Percentiles rank a stretch among this genome's conserved stretches.
These are phyloP conservation scores for Cyclotella baltica DNA, from an alignment of 108 stramenopile species.

Conservation along the genomic window DNA sequence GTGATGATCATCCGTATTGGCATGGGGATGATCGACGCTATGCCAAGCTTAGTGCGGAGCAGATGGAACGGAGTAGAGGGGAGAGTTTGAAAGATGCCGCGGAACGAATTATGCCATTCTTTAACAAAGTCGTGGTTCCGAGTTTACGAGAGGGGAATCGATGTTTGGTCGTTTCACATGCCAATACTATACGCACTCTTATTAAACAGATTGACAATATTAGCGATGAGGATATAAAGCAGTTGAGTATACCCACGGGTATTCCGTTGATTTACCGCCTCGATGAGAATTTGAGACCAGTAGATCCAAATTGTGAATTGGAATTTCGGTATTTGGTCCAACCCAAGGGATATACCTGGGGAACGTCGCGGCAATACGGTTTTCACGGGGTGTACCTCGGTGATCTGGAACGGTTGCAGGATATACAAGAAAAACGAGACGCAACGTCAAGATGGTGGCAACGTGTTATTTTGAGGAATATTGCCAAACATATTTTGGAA, in stretches of 20 bases:
- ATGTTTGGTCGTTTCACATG: constrained; percentile 84
- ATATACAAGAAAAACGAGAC: constrained; percentile 86
- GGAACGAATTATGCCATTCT: constrained; percentile 85
- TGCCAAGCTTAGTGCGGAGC: constrained; percentile 61
- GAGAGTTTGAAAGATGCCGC: constrained; percentile 82
- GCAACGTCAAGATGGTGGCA: constrained; percentile 86
- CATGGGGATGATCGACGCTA: constrained; percentile 86
- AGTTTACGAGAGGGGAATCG: constrained; percentile 74
- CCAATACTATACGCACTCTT: constrained; percentile 86
- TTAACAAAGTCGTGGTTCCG: constrained; percentile 77
- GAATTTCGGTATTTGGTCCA: constrained; percentile 84
- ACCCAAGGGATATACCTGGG: constrained; percentile 91
- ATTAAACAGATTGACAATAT: constrained; percentile 89
- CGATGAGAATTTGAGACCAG: constrained; percentile 81
- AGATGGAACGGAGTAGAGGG: constrained; percentile 66
- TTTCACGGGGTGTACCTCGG: constrained; percentile 88
- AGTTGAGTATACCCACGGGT: constrained; percentile 86
- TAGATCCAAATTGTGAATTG: constrained; percentile 78
- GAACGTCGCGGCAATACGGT: constrained; percentile 69
- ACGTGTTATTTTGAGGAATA: constrained; percentile 80
- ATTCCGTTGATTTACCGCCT: constrained; percentile 87
- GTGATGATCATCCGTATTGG: constrained; percentile 89
- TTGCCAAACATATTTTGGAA: constrained; percentile 64
- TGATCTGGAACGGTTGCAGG: constrained; percentile 84
- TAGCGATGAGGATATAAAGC: constrained; percentile 87